phyloP scores from a whole-genome alignment of 164 flowering plant genomes.

The Sedum album region DNA sequence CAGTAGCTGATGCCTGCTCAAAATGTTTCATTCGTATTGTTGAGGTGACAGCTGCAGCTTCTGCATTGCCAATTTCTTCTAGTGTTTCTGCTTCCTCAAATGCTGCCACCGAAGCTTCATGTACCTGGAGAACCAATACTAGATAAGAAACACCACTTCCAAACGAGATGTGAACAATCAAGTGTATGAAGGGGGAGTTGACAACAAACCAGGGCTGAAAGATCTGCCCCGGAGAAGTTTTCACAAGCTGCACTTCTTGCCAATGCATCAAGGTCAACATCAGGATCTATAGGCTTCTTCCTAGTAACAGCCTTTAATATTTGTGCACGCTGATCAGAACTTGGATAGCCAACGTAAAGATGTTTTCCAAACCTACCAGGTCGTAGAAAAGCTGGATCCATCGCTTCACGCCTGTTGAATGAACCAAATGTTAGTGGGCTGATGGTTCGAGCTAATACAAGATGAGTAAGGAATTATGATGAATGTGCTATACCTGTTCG shows the following conservation, averaged over 20 bases:
- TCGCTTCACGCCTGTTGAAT: conserved; percentile 59
- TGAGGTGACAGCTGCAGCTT: conserved; percentile 8
- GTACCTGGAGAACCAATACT: conserved; percentile 31
- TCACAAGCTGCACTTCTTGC: conserved; percentile 51
- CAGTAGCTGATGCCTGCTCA: conserved; percentile 31
- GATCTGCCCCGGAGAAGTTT: conserved; percentile 85
- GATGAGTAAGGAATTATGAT: neutral
- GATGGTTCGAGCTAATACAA: neutral
- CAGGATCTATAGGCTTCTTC: conserved; percentile 54
- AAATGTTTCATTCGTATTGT: conserved; percentile 58
- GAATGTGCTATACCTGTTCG: conserved; percentile 52
- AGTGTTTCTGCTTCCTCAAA: conserved; percentile 38
- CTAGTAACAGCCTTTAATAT: conserved; percentile 63
- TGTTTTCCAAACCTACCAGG: conserved; percentile 25
- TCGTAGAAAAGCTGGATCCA: conserved; percentile 70
- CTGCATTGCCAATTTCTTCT: neutral
- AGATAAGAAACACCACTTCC: neutral
- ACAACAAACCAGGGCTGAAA: conserved; percentile 56
- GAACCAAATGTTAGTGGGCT: neutral
- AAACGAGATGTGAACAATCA: neutral
- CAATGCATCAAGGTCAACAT: conserved; percentile 59
- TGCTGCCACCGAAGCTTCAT: conserved; percentile 72
- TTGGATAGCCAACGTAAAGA: conserved; percentile 70
- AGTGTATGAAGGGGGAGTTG: neutral
- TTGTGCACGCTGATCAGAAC: conserved; percentile 55